Base-by-base conservation (phyloP, 805 yeast species). In the Diddensiella transvaalensis region DNA sequence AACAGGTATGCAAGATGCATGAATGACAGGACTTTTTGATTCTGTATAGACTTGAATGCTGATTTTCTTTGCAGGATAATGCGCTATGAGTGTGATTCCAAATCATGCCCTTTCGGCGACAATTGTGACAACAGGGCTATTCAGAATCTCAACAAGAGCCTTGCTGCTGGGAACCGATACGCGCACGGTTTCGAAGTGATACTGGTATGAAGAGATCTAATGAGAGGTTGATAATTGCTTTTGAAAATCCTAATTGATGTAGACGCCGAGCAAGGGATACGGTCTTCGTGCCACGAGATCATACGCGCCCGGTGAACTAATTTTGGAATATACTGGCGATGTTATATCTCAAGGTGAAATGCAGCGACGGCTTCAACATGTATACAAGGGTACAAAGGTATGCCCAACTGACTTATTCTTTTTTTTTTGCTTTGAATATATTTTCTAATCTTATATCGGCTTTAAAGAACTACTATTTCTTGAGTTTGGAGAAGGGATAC, bases 311-410 rank as follows among this genome's bases (percentile, higher is more conserved):
- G 69, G 67, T 3, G 66, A 65, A 38, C 60, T 76, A n/a, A 67
- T 76, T 23, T 59, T 72, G 23, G 80, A 76, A 53, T 76, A 75
- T 53, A 68, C 75, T 1, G 80, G 80, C 10, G 80, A 76, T 46
- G 72, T 76, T 13, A 67, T 76, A 22, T 67, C 67, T 42, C 67
- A 67, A 26, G 53, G 56, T 2, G 72, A 68, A 42, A 70, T 75
- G 60, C 67, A 69, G 24, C 51, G 59, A 15, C 56, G 78, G 22
- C 59, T 73, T 53, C 51, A 54, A 3, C 60, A 62, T 4, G 62
- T 65, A 15, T 71, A 72, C 53, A 62, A 61, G 40, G 56, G 59
- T n/a, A 56, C 62, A 1, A 40, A 51, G 42, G 46, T 32, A 23
- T 4, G 17, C 15, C 8, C 8, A 6, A 10, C 26, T 29, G 3